Base-by-base conservation (phyloP, 2,329 filamentous ascomycete species). In the Microsporum canis region DNA sequence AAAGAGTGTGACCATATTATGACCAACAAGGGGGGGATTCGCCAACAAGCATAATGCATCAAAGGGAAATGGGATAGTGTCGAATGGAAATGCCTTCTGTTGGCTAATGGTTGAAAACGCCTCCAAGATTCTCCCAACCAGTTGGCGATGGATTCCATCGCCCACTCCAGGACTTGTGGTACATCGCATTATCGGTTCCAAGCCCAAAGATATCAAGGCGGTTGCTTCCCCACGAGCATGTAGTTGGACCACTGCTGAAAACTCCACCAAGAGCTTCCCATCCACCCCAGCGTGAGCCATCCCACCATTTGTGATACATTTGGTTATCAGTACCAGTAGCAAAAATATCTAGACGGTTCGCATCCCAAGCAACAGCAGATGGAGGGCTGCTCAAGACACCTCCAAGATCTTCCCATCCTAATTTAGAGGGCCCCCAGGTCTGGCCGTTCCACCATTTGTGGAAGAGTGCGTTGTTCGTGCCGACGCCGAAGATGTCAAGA, bases 141-240 rank as follows among this genome's bases (percentile, higher is more conserved):
- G 60, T 60, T 38, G 5, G 29, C 2, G 59, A 61, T 57, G 62
- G 60, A 1, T 53, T 60, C 62, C 62, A 63, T 62, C 45, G 53
- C 17, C 62, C 56, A 55, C 57, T 64, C 59, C 56, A 66, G 61
- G 45, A 59, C 57, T 63, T 64, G 58, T 60, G 64, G 53, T 39
- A 62, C 61, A 60, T 62, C 17, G 43, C 43, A 29, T 63, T 64
- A 39, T 68, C 60, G 4, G 64, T 65, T 23, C 66, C 65, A 8
- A 65, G 51, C 1, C 63, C 63, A 53, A 69, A 69, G 5, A 68
- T 60, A 39, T 68, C 65, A n/a, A 66, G 61, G n/a, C 66, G 60
- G 36, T 61, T 61, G 1, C 45, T 43, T 3, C 57, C 63, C 65
- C 66, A 68, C 2, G 63, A 64, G 6, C 68, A 63, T 14, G 65